phyloP scores from a whole-genome alignment of 495 filamentous ascomycete genomes.

The Aspergillus affinis region DNA sequence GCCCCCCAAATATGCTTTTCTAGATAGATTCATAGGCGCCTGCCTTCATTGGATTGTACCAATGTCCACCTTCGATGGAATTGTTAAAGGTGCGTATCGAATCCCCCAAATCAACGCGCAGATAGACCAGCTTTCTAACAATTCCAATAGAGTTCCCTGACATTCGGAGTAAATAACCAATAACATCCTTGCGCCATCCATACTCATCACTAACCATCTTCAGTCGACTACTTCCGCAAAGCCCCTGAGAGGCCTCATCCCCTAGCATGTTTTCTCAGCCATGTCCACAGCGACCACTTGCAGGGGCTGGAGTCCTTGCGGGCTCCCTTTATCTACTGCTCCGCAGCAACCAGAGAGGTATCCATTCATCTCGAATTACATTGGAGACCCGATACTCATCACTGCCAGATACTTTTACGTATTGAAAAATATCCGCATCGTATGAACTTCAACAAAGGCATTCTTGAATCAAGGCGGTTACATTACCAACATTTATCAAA shows the following conservation, averaged over 20 bases:
- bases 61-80: slow-evolving; percentile 83
- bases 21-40: not conserved
- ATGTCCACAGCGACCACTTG: slow-evolving; percentile 92
- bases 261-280: slow-evolving; percentile 85
- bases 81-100: slow-evolving; percentile 52
- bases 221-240: slow-evolving; percentile 83
- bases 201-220: slow-evolving; percentile 1
- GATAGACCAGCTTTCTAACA: slow-evolving; percentile 14
- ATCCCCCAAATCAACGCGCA: slow-evolving; percentile 6
- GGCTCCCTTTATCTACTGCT: slow-evolving; percentile 87
- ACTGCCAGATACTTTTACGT: slow-evolving; percentile 57
- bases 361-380: not conserved
- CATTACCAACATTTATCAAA: slow-evolving; percentile 74
- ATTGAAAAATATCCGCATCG: slow-evolving; percentile 77
- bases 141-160: slow-evolving; percentile 38
- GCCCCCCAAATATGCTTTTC: not conserved
- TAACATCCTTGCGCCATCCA: not conserved
- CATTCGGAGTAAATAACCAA: slow-evolving; percentile 32
- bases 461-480: slow-evolving; percentile 66
- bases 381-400: not conserved
- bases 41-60: not conserved
- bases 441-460: slow-evolving; percentile 75
- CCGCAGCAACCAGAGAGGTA: slow-evolving; percentile 77
- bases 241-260: slow-evolving; percentile 56
- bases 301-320: slow-evolving; percentile 75